These are phyloP conservation scores for Begonia loranthoides DNA, from an alignment of 306 rosid species.

Conservation along the genomic window DNA sequence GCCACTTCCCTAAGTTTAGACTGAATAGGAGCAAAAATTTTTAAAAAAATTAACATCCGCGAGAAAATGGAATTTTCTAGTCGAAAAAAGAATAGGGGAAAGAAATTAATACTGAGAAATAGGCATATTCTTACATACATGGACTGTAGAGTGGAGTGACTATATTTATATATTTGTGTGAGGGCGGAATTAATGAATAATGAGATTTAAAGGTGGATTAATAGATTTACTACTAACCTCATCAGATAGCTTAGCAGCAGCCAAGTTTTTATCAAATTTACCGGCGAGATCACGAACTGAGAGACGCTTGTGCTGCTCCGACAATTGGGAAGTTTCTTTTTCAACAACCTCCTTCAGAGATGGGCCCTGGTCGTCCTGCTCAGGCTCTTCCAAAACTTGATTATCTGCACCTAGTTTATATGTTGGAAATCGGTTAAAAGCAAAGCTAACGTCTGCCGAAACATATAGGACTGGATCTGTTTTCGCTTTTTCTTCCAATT, in stretches of 20 bases:
- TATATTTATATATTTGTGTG: too few species aligned
- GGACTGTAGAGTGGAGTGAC: too few species aligned
- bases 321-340: constrained; percentile 55
- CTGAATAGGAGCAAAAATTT: constrained; percentile 29
- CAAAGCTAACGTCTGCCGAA: constrained; percentile 90
- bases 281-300: constrained; percentile 96
- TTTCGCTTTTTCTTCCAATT: constrained; percentile 39
- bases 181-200: too few species aligned
- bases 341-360: constrained; percentile 66
- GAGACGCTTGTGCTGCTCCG: constrained; percentile 85
- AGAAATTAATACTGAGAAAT: too few species aligned
- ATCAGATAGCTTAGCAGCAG: constrained; percentile 82
- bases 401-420: constrained; percentile 68
- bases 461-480: constrained; percentile 51
- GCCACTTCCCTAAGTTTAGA: constrained; percentile 81
- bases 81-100: too few species aligned
- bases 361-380: constrained; percentile 55
- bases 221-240: constrained; percentile 34
- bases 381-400: constrained; percentile 68
- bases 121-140: too few species aligned
- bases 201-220: too few species aligned
- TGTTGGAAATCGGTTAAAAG: constrained; percentile 55
- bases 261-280: constrained; percentile 90
- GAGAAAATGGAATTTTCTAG: too few species aligned
- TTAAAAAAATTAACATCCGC: background rate